Evolutionary conservation across 129 eudicot genomes (phyloP).

Genomic region (Artemisia annua): DNA sequence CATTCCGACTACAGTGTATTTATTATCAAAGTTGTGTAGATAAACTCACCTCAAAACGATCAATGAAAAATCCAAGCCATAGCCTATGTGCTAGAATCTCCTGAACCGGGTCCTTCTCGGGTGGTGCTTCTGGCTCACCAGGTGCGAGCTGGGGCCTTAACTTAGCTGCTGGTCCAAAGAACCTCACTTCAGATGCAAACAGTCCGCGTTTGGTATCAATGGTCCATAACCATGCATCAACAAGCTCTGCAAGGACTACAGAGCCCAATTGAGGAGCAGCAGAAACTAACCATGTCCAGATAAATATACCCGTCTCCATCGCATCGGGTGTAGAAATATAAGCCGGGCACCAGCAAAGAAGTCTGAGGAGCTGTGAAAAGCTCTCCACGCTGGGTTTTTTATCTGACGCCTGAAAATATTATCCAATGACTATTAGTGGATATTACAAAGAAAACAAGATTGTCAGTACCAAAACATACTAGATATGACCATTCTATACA

Average conservation of each 20-base stretch:
- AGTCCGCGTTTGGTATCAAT: constrained; percentile 93
- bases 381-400: constrained; percentile 68
- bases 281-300: constrained; percentile 99
- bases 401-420: constrained; percentile 68
- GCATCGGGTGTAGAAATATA: constrained; percentile 90
- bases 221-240: constrained; percentile 99
- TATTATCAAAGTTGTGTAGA: constrained; percentile 9
- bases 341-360: constrained; percentile 99
- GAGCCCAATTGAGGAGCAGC: constrained; percentile 96
- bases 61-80: constrained; percentile 97
- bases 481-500: no score
- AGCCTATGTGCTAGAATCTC: constrained; percentile 96
- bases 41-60: constrained; percentile 86
- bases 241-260: constrained; percentile 94
- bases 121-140: constrained; percentile 86
- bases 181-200: constrained; percentile 86
- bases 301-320: constrained; percentile 93
- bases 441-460: neutral
- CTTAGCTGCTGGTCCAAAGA: constrained; percentile 89
- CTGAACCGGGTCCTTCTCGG: constrained; percentile 91
- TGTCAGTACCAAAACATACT: neutral
- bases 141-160: constrained; percentile 90
- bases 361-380: constrained; percentile 96
- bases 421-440: constrained; percentile 2
- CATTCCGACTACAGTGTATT: neutral